These are phyloP conservation scores for Nakaseomyces sp. DNA, from an alignment of 1,139 yeast species.

Conservation along the genomic window DNA sequence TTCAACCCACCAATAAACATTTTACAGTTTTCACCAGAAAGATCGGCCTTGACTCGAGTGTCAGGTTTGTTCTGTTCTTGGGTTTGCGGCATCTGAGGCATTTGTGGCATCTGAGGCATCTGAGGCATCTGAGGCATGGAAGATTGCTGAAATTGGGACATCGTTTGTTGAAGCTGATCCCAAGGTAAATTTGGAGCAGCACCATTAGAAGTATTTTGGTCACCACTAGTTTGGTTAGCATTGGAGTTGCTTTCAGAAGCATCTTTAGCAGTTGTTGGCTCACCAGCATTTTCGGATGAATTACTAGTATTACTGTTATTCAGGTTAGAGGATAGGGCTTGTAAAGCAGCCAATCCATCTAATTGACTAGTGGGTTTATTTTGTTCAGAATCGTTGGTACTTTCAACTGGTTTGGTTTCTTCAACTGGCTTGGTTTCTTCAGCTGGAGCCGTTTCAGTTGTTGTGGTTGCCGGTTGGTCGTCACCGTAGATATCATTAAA, in stretches of 20 bases:
- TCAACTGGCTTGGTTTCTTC: constrained; percentile 9
- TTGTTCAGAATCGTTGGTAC: not conserved
- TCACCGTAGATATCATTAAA: constrained; percentile 66
- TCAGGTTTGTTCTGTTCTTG: not conserved
- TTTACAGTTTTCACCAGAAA: constrained; percentile 60
- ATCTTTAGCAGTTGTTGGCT: constrained; percentile 9
- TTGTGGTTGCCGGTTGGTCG: constrained; percentile 1
- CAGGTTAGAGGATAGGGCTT: constrained; percentile 21
- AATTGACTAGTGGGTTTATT: constrained; percentile 10
- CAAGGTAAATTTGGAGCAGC: constrained; percentile 24
- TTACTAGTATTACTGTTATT: constrained; percentile 31
- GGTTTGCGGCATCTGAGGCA: not conserved
- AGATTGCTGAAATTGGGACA: constrained; percentile 35
- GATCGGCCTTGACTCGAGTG: constrained; percentile 33
- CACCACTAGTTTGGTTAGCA: not conserved
- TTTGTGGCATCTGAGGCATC: not conserved
- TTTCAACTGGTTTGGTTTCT: constrained; percentile 7
- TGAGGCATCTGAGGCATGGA: constrained; percentile 7
- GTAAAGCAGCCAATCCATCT: constrained; percentile 11
- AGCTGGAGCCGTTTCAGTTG: constrained; percentile 12
- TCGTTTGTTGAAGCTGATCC: constrained; percentile 31
- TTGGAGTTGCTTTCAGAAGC: not conserved
- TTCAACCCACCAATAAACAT: constrained; percentile 98
- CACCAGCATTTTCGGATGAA: constrained; percentile 13
- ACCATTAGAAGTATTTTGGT: not conserved